A percentile compares a stretch with the other conserved stretches of the same genome.
Evolutionary conservation across 2,329 filamentous ascomycete species (phyloP).

Genomic region (Exophiala calicioides): DNA sequence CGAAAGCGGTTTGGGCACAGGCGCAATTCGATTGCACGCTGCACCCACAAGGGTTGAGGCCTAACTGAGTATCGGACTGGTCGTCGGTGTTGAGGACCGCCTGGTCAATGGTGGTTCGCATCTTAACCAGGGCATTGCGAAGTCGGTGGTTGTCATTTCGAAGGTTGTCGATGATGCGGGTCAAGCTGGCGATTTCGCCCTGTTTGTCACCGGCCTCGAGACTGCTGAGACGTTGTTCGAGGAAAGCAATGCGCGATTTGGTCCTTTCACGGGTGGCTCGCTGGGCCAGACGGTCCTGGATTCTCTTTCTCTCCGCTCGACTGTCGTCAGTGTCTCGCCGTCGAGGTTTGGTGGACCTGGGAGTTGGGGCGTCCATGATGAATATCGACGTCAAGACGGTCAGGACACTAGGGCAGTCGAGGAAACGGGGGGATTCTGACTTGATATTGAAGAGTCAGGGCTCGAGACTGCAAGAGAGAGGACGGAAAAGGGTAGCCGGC

Average conservation of each 20-base stretch:
- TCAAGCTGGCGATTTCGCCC: conserved; percentile 18
- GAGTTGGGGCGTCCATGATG: conserved; percentile 10
- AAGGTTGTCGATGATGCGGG: conserved; percentile 23
- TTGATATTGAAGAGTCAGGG: conserved; percentile 16
- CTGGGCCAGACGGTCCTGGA: conserved; percentile 30
- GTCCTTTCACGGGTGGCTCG: conserved; percentile 31
- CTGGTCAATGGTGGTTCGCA: conserved; percentile 24
- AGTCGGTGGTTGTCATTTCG: conserved; percentile 25
- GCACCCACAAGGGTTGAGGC: conserved; percentile 9
- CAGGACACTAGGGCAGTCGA: neutral
- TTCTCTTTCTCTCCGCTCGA: conserved; percentile 26
- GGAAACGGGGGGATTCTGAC: conserved; percentile 5
- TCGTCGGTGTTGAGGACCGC: conserved; percentile 15
- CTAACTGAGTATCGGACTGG: neutral
- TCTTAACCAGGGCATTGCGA: conserved; percentile 24
- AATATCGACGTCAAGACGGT: conserved; percentile 6
- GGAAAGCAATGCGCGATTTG: conserved; percentile 29
- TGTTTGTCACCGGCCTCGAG: conserved; percentile 25
- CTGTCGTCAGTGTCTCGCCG: conserved; percentile 18
- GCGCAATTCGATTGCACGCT: conserved; percentile 4
- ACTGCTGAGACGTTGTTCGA: conserved; percentile 25
- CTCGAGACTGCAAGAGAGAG: neutral
- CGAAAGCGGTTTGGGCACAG: neutral
- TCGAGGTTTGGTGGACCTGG: conserved; percentile 9
- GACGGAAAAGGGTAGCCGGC: neutral